phyloP scores from a whole-genome alignment of 495 filamentous ascomycete genomes.

The Talaromyces liani region DNA sequence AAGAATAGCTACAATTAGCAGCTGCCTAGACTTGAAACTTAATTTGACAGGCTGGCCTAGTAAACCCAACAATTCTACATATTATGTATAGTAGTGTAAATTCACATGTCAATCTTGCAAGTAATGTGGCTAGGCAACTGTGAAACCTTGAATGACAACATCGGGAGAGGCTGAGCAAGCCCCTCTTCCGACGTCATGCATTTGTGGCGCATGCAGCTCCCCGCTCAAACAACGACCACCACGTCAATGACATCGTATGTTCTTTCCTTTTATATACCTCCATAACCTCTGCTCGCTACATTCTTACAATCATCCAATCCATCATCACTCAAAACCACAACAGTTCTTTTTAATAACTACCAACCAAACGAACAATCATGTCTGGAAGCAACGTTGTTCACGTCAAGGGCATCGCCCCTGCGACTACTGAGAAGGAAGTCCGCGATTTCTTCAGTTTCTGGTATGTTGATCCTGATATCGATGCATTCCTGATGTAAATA shows the following conservation, averaged over 20 bases:
- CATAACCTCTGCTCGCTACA: background rate
- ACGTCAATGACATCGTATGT: background rate
- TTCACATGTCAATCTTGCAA: background rate
- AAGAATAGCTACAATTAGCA: background rate
- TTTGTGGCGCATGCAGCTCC: constrained; percentile 1
- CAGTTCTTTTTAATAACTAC: background rate
- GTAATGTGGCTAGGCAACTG: background rate
- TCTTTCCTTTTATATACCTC: background rate
- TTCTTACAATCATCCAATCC: background rate
- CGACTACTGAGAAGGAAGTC: constrained; percentile 83
- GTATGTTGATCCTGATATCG: constrained; percentile 37
- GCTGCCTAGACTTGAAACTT: background rate
- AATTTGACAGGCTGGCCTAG: background rate
- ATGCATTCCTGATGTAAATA: background rate
- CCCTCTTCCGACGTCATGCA: constrained; percentile 1
- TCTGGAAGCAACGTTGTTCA: constrained; percentile 42
- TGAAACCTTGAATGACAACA: background rate
- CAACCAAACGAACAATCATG: constrained; percentile 24
- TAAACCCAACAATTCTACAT: background rate
- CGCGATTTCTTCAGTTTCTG: constrained; percentile 99
- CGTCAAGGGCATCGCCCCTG: constrained; percentile 70
- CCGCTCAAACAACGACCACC: background rate
- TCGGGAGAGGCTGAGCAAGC: background rate
- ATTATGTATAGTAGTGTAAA: background rate
- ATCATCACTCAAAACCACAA: background rate